Conservation (phyloP, 2,329 filamentous ascomycete genomes). For the Epichloe gansuensis region DNA sequence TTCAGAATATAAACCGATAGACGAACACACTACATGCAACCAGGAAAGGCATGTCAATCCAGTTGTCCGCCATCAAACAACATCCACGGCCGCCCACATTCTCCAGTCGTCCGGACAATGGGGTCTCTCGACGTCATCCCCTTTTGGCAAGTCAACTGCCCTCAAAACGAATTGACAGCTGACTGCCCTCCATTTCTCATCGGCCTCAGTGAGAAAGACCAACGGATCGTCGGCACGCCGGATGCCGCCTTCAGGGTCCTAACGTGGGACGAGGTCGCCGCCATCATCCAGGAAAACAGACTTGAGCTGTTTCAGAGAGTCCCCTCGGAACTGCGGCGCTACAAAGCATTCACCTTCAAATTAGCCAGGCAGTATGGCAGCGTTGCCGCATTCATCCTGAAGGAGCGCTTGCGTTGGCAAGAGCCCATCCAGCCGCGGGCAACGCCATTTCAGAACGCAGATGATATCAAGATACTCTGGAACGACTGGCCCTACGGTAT, state of each 20-base stretch:
- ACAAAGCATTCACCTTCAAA: conserved; percentile 54
- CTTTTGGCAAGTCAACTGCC: conserved; percentile 78
- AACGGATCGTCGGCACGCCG: conserved; percentile 53
- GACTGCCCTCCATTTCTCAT: conserved; percentile 62
- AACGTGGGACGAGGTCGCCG: conserved; percentile 56
- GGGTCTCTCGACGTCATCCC: conserved; percentile 28
- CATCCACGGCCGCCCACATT: neutral
- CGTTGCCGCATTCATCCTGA: conserved; percentile 63
- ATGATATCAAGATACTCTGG: conserved; percentile 60
- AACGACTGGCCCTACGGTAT: conserved; percentile 96
- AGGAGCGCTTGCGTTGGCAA: conserved; percentile 57
- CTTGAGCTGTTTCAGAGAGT: conserved; percentile 66
- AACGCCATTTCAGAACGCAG: conserved; percentile 29
- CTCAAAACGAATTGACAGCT: conserved; percentile 42
- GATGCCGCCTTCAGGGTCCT: conserved; percentile 51
- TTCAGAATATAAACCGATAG: too few species aligned
- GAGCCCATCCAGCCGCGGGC: conserved; percentile 23
- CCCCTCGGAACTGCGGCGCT: conserved; percentile 66
- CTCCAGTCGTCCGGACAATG: conserved; percentile 16
- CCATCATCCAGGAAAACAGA: conserved; percentile 49
- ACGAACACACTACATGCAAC: too few species aligned
- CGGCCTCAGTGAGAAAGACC: conserved; percentile 54
- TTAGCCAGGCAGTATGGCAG: conserved; percentile 59
- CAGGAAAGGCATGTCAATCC: too few species aligned
- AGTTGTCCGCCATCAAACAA: neutral